Percentiles rank a stretch among this genome's conserved stretches.
These are phyloP conservation scores for Penicillium oxalicum DNA, from an alignment of 2,329 filamentous ascomycete species.

Conservation along the genomic window DNA sequence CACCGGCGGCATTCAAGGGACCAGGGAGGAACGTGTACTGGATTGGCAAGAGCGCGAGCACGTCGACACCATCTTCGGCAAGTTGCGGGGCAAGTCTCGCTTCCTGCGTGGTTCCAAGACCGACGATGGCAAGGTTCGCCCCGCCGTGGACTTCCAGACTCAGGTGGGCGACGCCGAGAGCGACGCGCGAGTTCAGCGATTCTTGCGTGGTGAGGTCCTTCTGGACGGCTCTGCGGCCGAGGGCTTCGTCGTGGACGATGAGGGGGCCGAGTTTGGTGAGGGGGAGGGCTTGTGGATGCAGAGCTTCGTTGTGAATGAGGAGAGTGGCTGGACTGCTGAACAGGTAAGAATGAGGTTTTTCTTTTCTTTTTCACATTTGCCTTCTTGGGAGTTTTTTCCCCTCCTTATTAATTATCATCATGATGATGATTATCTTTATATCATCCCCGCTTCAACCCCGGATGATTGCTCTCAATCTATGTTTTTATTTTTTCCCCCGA, in stretches of 20 bases:
- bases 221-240: conserved; percentile 52
- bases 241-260: conserved; percentile 55
- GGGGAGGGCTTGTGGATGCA: conserved; percentile 44
- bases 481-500: not conserved
- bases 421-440: no score
- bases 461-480: no score
- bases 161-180: conserved; percentile 35
- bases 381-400: not conserved
- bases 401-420: not conserved
- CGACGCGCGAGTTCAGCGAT: conserved; percentile 34
- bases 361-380: not conserved
- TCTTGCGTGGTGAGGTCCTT: conserved; percentile 37
- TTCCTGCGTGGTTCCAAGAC: conserved; percentile 40
- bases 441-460: no score
- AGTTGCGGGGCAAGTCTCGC: conserved; percentile 55
- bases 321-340: conserved; percentile 49
- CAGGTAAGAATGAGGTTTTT: conserved; percentile 36
- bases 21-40: conserved; percentile 51
- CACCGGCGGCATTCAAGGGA: conserved; percentile 66
- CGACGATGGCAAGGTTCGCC: conserved; percentile 35
- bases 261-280: conserved; percentile 40
- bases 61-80: conserved; percentile 74
- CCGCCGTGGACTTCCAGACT: conserved; percentile 31
- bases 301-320: conserved; percentile 45
- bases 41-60: conserved; percentile 60